These are phyloP conservation scores for Salix arbutifolia DNA, from an alignment of 345 rosid genomes.

Conservation along the genomic window DNA sequence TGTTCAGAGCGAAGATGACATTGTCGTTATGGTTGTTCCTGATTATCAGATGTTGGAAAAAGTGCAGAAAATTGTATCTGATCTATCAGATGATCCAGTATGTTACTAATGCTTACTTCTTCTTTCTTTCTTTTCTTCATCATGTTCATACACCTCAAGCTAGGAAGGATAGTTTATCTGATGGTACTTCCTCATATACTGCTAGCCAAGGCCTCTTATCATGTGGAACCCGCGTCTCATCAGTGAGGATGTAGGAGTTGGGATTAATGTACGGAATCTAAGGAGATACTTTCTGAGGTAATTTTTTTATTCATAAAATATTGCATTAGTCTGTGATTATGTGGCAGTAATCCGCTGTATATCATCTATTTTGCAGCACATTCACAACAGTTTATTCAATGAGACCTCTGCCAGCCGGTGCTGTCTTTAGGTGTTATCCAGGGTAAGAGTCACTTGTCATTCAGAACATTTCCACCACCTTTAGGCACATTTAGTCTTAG, in stretches of 20 bases:
- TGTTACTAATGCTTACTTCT: not conserved
- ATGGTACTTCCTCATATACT: slow-evolving; percentile 10
- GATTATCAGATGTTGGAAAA: slow-evolving; percentile 87
- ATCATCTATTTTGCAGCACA: slow-evolving; percentile 45
- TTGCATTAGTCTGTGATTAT: not conserved
- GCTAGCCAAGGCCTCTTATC: slow-evolving; percentile 86
- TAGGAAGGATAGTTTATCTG: slow-evolving; percentile 5
- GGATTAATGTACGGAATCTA: slow-evolving; percentile 80
- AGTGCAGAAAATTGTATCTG: slow-evolving; percentile 72
- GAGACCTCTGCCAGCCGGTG: slow-evolving; percentile 88
- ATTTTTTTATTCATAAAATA: not conserved
- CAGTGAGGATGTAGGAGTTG: slow-evolving; percentile 95
- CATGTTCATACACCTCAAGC: not conserved
- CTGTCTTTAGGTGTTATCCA: slow-evolving; percentile 90
- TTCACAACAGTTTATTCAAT: slow-evolving; percentile 92
- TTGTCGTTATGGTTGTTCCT: slow-evolving; percentile 91
- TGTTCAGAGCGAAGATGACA: slow-evolving; percentile 81
- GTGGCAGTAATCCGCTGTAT: not conserved
- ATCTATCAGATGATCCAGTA: slow-evolving; percentile 87
- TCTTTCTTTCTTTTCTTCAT: not conserved
- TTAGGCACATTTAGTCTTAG: not conserved
- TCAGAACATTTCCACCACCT: not conserved
- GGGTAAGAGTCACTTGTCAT: slow-evolving; percentile 48
- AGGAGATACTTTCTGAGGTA: slow-evolving; percentile 80
- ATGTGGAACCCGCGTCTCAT: slow-evolving; percentile 99